Conservation (phyloP, 352 stramenopile species). For the Pythium aquatile region DNA sequence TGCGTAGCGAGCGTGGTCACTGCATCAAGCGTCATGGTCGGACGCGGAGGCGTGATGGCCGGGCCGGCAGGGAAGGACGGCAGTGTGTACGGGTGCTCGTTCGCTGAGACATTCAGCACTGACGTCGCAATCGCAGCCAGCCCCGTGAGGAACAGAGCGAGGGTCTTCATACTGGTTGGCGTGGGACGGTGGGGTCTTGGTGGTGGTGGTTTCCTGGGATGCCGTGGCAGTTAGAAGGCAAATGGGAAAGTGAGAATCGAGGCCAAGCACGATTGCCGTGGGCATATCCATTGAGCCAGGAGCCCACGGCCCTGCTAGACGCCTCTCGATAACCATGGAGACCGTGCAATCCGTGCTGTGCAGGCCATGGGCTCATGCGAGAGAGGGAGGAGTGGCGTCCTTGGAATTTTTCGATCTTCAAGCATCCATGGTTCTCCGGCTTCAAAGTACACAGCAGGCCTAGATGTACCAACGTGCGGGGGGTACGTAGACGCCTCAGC, state of each 20-base stretch:
- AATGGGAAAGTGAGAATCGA: background rate
- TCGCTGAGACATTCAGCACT: background rate
- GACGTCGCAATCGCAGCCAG: background rate
- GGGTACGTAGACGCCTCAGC: background rate
- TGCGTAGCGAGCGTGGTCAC: slow-evolving; percentile 16
- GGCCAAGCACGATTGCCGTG: background rate
- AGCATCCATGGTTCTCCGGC: background rate
- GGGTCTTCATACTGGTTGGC: background rate
- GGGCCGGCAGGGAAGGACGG: background rate
- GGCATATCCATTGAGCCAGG: background rate
- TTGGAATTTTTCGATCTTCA: slow-evolving; percentile 1
- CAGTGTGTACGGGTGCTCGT: background rate
- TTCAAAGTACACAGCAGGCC: background rate
- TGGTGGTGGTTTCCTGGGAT: background rate
- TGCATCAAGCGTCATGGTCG: background rate
- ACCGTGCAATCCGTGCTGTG: background rate
- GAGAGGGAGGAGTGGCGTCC: background rate
- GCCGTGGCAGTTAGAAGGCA: background rate
- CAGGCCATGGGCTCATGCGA: background rate
- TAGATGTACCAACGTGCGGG: background rate
- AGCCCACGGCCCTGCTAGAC: too few species aligned
- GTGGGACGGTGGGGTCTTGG: background rate
- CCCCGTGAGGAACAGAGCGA: background rate
- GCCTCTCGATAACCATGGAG: too few species aligned
- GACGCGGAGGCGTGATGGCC: background rate